These are phyloP conservation scores for Leccinum subgranulosum DNA, from an alignment of 768 basidiomycete species.

Conservation along the genomic window DNA sequence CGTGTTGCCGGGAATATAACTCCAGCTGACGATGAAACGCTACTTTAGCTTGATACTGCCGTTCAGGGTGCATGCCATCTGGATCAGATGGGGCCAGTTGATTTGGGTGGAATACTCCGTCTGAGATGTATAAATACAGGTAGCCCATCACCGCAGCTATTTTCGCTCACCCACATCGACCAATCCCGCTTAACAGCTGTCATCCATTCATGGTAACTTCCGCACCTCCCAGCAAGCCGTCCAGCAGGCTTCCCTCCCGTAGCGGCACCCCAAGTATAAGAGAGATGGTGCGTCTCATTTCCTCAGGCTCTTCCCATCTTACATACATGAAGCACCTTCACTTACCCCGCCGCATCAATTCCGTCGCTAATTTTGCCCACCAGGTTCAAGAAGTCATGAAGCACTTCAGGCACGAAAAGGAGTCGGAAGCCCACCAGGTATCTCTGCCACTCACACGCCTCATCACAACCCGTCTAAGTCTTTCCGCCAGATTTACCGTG, in stretches of 20 bases:
- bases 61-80: too few relatives aligned
- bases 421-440: slow-evolving; percentile 88
- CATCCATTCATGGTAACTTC: slow-evolving; percentile 19
- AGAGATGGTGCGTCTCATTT: slow-evolving; percentile 38
- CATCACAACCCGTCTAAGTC: slow-evolving; percentile 1
- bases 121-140: slow-evolving; percentile 21
- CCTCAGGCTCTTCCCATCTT: not conserved
- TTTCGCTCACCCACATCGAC: slow-evolving; percentile 13
- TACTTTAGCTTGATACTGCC: too few relatives aligned
- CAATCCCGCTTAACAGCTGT: slow-evolving; percentile 6
- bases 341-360: slow-evolving; percentile 22
- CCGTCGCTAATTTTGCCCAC: slow-evolving; percentile 35
- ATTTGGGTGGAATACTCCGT: not conserved
- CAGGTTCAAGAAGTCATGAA: slow-evolving; percentile 72
- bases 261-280: slow-evolving; percentile 40
- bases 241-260: slow-evolving; percentile 34
- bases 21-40: not conserved
- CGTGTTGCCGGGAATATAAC: not conserved
- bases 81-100: not conserved
- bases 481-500: slow-evolving; percentile 63
- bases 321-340: slow-evolving; percentile 25
- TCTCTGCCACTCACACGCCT: not conserved
- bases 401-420: slow-evolving; percentile 69
- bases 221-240: slow-evolving; percentile 21
- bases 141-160: slow-evolving; percentile 4